Base-by-base conservation (phyloP, 495 filamentous ascomycete species). In the Haplographium delicatum region DNA sequence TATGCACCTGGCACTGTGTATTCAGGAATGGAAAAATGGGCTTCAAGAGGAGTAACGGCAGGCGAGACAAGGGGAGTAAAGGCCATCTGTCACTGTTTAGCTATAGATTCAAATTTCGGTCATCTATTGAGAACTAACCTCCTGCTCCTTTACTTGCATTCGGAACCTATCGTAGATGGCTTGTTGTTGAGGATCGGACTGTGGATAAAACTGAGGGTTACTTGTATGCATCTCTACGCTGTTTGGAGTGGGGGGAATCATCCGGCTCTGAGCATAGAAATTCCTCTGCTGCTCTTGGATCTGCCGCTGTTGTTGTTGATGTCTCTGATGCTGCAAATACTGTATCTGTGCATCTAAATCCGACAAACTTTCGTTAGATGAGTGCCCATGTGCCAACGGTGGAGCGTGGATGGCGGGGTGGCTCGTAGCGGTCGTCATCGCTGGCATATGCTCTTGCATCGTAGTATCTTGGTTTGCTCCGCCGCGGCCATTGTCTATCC, bases 61-160 rank as follows among this genome's bases (percentile, higher is more conserved):
- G 93, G 93, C 27, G 93, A 96, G 6, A 95, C 87, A 24, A 98
- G 80, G 7, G 93, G 93, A 5, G 93, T 98, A 66, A 96, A 96
- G 20, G 88, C 75, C 68, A 91, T 88, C 86, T 88, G 58, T n/a
- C 44, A 48, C 42, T 18, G 30, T 51, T 59, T 31, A 26, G 22
- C 28, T 27, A 47, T 52, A 55, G 56, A 37, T 54, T 65, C 75
- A 61, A 70, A 63, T 47, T 39, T 38, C 38, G 51, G 44, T 13
- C 9, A 33, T 43, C 28, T 15, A n/a, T 16, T 37, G 22, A 42
- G 10, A 45, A 69, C 80, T 56, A 71, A 89, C 88, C 74, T 90
- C 85, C 59, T 93, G 83, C 45, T 91, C 86, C 48, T 87, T 87
- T 46, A 86, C 78, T 30, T 82, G 50, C 51, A 71, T 76, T 56